phyloP scores from a whole-genome alignment of 345 rosid species.

The Capsella bursapastoris region DNA sequence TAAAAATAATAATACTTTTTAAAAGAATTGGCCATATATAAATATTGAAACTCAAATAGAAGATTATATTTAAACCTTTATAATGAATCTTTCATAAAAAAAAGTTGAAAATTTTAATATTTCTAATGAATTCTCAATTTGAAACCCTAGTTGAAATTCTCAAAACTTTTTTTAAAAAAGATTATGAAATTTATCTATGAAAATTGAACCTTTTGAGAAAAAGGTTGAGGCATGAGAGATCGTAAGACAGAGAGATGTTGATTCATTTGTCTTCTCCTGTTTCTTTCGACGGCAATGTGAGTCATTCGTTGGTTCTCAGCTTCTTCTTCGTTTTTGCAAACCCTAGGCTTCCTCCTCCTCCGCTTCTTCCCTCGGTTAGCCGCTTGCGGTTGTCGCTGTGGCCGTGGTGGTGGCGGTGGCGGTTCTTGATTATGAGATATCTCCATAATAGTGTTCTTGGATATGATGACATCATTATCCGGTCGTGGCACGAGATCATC shows the following conservation, averaged over 20 bases:
- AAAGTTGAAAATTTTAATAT: background rate
- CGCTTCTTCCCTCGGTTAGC: constrained; percentile 64
- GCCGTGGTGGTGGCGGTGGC: constrained; percentile 24
- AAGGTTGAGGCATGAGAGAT: constrained; percentile 88
- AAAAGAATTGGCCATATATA: background rate
- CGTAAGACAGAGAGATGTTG: constrained; percentile 76
- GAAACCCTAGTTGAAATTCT: background rate
- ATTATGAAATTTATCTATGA: background rate
- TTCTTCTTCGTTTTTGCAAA: constrained; percentile 80
- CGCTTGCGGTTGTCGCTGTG: constrained; percentile 27
- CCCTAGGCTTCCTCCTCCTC: constrained; percentile 75
- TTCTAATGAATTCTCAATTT: background rate
- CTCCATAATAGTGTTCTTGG: constrained; percentile 15
- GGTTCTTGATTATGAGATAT: constrained; percentile 27
- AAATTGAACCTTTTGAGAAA: constrained; percentile 69
- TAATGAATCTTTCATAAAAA: background rate
- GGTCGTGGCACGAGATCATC: constrained; percentile 44
- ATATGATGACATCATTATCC: constrained; percentile 26
- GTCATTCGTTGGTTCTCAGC: constrained; percentile 90
- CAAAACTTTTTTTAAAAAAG: no score
- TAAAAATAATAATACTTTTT: no score
- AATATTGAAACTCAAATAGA: background rate
- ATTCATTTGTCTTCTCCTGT: constrained; percentile 87
- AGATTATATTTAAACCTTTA: background rate
- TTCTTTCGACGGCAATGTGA: constrained; percentile 93